phyloP scores from a whole-genome alignment of 345 rosid species.

The Arabidopsis arenosa region DNA sequence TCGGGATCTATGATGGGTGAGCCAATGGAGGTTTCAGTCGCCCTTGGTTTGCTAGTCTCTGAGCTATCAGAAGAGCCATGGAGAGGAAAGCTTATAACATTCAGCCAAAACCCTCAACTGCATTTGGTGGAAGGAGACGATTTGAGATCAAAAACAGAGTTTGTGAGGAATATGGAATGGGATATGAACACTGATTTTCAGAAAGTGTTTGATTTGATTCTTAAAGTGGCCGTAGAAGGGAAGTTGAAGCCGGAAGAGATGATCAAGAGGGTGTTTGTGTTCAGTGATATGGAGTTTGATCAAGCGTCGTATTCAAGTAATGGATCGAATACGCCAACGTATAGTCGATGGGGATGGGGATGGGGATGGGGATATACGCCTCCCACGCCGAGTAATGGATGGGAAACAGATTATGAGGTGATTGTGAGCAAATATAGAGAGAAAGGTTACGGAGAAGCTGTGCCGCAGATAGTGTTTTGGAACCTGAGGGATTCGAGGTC shows the following conservation, averaged over 20 bases:
- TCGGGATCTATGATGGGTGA: background rate
- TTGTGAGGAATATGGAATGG: slow-evolving; percentile 48
- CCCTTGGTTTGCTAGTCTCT: slow-evolving; percentile 57
- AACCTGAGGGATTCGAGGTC: slow-evolving; percentile 57
- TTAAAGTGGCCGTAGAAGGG: slow-evolving; percentile 56
- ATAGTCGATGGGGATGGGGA: too few species aligned
- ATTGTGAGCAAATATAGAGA: slow-evolving; percentile 51
- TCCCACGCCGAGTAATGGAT: background rate
- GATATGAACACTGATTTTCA: slow-evolving; percentile 50
- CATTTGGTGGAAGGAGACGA: slow-evolving; percentile 46
- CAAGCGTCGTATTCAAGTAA: slow-evolving; percentile 28
- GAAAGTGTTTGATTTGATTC: slow-evolving; percentile 56
- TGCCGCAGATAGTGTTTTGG: slow-evolving; percentile 71
- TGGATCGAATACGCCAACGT: too few species aligned
- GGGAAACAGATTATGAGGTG: slow-evolving; percentile 49
- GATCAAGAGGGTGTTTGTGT: slow-evolving; percentile 48
- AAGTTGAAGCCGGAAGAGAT: slow-evolving; percentile 52
- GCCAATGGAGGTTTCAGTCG: slow-evolving; percentile 60
- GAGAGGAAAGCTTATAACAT: slow-evolving; percentile 64
- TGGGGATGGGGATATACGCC: background rate
- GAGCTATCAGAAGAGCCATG: slow-evolving; percentile 62
- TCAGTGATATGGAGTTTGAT: slow-evolving; percentile 47
- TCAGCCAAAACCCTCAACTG: slow-evolving; percentile 50
- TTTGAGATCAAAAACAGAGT: slow-evolving; percentile 41
- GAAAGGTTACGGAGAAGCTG: slow-evolving; percentile 53